Evolutionary conservation across 2,329 filamentous ascomycete genomes (phyloP).

Genomic region (Penicillium sp.): DNA sequence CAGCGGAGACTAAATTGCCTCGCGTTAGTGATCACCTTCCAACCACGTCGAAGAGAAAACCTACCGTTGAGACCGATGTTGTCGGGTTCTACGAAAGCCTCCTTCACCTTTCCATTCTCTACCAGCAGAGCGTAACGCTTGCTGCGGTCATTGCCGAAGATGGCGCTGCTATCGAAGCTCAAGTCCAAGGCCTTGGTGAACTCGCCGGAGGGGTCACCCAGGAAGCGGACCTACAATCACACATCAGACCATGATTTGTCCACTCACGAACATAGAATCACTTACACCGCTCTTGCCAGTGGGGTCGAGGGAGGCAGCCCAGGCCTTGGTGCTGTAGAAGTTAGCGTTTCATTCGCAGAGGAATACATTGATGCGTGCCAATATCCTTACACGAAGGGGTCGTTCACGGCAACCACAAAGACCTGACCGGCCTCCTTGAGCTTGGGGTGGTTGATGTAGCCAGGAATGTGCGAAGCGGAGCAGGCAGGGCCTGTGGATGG

Average conservation of each 20-base stretch:
- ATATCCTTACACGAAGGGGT: constrained; percentile 78
- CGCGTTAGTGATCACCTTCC: constrained; percentile 7
- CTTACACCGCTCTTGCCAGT: constrained; percentile 71
- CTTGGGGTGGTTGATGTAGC: constrained; percentile 76
- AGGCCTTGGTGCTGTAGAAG: constrained; percentile 75
- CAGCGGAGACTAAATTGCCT: constrained; percentile 44
- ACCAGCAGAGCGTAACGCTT: constrained; percentile 86
- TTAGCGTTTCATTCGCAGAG: constrained; percentile 3
- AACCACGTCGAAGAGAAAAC: constrained; percentile 11
- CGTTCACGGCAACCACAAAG: constrained; percentile 90
- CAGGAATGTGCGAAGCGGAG: constrained; percentile 73
- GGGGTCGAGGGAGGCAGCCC: constrained; percentile 75
- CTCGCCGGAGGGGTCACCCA: constrained; percentile 73
- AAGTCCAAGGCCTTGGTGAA: constrained; percentile 85
- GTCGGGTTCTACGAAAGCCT: constrained; percentile 80
- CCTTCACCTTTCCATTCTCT: constrained; percentile 80
- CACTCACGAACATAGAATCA: constrained; percentile 18
- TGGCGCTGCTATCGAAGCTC: constrained; percentile 71
- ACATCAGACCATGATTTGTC: background rate
- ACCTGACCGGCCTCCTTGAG: constrained; percentile 78
- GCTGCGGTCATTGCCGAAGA: constrained; percentile 79
- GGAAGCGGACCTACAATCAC: constrained; percentile 73
- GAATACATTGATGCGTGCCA: background rate
- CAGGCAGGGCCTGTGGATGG: constrained; percentile 54
- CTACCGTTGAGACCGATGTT: constrained; percentile 77